phyloP scores from a whole-genome alignment of 2,329 filamentous ascomycete species.

The Hirsutella rhossiliensis region DNA sequence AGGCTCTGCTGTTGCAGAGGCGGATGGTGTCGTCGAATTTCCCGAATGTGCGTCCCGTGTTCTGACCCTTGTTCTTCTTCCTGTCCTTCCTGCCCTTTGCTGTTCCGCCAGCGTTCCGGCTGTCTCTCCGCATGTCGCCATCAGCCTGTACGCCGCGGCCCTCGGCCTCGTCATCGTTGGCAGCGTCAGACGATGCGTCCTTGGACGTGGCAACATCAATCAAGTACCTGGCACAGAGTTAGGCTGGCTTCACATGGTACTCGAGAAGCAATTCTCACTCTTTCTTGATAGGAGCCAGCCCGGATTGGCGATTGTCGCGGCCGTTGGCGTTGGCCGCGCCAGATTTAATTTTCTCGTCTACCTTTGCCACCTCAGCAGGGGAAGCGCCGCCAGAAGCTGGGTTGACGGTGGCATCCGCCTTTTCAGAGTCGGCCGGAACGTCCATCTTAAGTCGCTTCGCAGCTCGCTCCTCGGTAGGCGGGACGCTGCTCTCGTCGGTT shows the following conservation, averaged over 20 bases:
- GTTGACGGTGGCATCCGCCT: constrained; percentile 1
- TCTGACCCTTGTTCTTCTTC: constrained; percentile 53
- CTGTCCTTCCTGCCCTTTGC: constrained; percentile 30
- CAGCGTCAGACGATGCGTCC: constrained; percentile 10
- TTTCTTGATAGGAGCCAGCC: constrained; percentile 59
- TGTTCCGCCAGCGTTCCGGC: constrained; percentile 33
- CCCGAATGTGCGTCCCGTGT: constrained; percentile 72
- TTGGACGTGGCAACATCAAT: constrained; percentile 20
- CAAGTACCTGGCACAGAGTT: constrained; percentile 24
- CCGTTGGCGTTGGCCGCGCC: constrained; percentile 11
- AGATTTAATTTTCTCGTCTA: constrained; percentile 5
- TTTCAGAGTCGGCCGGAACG: constrained; percentile 9
- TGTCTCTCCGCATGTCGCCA: constrained; percentile 39
- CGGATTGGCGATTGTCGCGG: constrained; percentile 29
- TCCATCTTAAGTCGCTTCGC: constrained; percentile 49
- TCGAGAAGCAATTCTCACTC: constrained; percentile 39
- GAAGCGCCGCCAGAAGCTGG: background rate
- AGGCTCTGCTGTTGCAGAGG: constrained; percentile 64
- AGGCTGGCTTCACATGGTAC: constrained; percentile 1
- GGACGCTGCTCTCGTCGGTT: background rate
- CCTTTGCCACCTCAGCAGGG: background rate
- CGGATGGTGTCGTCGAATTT: constrained; percentile 64
- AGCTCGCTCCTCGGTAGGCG: constrained; percentile 24
- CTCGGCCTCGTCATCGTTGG: constrained; percentile 38
- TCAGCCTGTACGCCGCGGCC: constrained; percentile 21